Evolutionary conservation across 805 yeast genomes (phyloP).

Genomic region (Yarrowia sp.): DNA sequence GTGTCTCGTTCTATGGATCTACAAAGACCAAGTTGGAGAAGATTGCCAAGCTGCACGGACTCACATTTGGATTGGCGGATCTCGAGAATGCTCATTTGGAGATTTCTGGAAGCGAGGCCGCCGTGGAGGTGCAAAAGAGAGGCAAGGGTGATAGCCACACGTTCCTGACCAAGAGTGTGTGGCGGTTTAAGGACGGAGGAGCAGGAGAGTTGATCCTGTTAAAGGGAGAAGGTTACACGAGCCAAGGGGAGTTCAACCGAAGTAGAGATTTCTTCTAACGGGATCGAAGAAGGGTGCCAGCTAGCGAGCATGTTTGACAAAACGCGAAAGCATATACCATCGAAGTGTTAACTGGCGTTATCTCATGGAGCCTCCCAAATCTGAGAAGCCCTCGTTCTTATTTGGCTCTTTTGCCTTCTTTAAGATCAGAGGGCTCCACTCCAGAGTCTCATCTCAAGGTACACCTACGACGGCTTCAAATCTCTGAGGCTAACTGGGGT

Average conservation of each 20-base stretch:
- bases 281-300: no score
- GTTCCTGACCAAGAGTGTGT: conserved; percentile 5
- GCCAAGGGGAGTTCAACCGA: conserved; percentile 4
- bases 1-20: background rate
- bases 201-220: background rate
- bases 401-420: no score
- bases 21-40: background rate
- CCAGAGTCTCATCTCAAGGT: no score
- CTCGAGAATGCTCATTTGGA: background rate
- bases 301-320: no score
- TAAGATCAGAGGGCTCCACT: no score
- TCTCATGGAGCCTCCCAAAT: no score
- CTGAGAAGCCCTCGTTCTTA: no score
- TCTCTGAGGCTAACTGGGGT: no score
- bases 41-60: background rate
- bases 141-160: background rate
- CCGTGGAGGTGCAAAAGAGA: background rate
- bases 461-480: no score
- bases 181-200: conserved; percentile 11
- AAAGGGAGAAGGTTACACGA: conserved; percentile 1
- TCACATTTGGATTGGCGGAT: background rate
- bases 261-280: background rate
- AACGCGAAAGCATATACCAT: no score
- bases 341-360: no score
- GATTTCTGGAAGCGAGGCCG: background rate